Evolutionary conservation across 2,329 filamentous ascomycete species (phyloP).

Genomic region (Hymenoscyphus fructigenus): DNA sequence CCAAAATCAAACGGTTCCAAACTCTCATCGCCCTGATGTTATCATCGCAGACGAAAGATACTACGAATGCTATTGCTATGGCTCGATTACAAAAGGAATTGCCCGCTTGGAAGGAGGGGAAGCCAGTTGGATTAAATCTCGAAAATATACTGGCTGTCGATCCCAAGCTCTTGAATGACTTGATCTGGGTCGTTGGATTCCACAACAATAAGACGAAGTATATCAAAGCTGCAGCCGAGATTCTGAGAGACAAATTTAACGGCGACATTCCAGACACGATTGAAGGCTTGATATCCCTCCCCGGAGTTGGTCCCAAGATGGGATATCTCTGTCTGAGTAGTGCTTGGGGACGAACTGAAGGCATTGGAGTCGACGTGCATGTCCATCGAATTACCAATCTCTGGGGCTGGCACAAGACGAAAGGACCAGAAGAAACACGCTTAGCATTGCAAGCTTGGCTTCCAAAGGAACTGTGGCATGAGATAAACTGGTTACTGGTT

Average conservation of each 20-base stretch:
- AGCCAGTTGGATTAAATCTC: conserved; percentile 53
- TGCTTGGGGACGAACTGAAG: conserved; percentile 64
- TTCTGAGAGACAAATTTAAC: conserved; percentile 57
- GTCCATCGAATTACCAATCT: conserved; percentile 75
- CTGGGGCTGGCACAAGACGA: conserved; percentile 69
- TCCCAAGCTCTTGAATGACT: conserved; percentile 56
- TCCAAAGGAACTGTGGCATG: conserved; percentile 68
- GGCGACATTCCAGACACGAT: conserved; percentile 68
- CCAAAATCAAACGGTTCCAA: conserved; percentile 62
- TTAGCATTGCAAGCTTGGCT: conserved; percentile 64
- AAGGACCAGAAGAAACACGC: conserved; percentile 66
- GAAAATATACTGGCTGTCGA: conserved; percentile 62
- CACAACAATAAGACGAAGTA: conserved; percentile 75
- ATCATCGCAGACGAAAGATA: conserved; percentile 73
- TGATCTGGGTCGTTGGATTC: conserved; percentile 70
- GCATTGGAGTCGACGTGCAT: conserved; percentile 64
- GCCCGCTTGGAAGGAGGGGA: conserved; percentile 38
- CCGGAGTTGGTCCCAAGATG: conserved; percentile 75
- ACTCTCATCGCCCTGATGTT: conserved; percentile 70
- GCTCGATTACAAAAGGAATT: conserved; percentile 62
- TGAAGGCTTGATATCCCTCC: conserved; percentile 61
- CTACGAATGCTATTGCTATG: conserved; percentile 68
- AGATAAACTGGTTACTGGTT: conserved; percentile 73
- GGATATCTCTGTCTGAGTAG: conserved; percentile 68
- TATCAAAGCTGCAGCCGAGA: conserved; percentile 63